A percentile compares a stretch with the other conserved stretches of the same genome.
phyloP scores from a whole-genome alignment of 2,329 filamentous ascomycete species.

The Pleoardoris graminearum region DNA sequence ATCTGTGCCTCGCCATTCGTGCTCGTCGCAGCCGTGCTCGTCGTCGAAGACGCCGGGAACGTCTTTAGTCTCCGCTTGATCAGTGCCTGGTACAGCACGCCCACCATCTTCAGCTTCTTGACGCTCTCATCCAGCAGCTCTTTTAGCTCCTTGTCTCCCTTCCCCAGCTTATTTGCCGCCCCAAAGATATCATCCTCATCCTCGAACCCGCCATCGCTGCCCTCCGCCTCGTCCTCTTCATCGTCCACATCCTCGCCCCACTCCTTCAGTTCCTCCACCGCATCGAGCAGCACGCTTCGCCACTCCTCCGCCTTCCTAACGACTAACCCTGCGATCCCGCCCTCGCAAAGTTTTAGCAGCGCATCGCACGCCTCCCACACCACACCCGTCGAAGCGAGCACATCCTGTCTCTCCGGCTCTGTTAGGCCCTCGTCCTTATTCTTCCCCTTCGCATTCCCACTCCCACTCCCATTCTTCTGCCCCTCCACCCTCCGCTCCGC shows the following conservation, averaged over 20 bases:
- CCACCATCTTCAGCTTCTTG: slow-evolving; percentile 67
- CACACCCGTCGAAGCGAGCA: slow-evolving; percentile 69
- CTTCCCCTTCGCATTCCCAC: slow-evolving; percentile 5
- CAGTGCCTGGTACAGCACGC: slow-evolving; percentile 69
- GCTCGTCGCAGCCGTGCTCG: slow-evolving; percentile 8
- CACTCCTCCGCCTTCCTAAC: slow-evolving; percentile 73
- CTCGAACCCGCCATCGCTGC: slow-evolving; percentile 47
- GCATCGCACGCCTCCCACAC: slow-evolving; percentile 85
- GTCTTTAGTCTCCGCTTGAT: slow-evolving; percentile 70
- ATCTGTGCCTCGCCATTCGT: not conserved
- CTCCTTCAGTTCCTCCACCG: slow-evolving; percentile 81
- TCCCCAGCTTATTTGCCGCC: slow-evolving; percentile 60
- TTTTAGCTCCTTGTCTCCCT: slow-evolving; percentile 67
- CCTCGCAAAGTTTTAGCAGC: slow-evolving; percentile 63
- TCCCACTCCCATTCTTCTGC: slow-evolving; percentile 4
- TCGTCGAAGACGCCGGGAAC: slow-evolving; percentile 41
- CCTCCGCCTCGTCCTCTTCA: slow-evolving; percentile 43
- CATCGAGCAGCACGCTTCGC: slow-evolving; percentile 76
- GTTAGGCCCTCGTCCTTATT: slow-evolving; percentile 24
- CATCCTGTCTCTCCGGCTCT: slow-evolving; percentile 47
- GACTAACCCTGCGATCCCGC: slow-evolving; percentile 72
- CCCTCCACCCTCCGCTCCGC: slow-evolving; percentile 54
- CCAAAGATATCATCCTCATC: slow-evolving; percentile 71
- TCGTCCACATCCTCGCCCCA: slow-evolving; percentile 74
- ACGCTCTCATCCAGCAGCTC: slow-evolving; percentile 66